A percentile compares a stretch with the other conserved stretches of the same genome.
phyloP scores from a whole-genome alignment of 2,329 filamentous ascomycete species.

The Fusarium duplospermum region DNA sequence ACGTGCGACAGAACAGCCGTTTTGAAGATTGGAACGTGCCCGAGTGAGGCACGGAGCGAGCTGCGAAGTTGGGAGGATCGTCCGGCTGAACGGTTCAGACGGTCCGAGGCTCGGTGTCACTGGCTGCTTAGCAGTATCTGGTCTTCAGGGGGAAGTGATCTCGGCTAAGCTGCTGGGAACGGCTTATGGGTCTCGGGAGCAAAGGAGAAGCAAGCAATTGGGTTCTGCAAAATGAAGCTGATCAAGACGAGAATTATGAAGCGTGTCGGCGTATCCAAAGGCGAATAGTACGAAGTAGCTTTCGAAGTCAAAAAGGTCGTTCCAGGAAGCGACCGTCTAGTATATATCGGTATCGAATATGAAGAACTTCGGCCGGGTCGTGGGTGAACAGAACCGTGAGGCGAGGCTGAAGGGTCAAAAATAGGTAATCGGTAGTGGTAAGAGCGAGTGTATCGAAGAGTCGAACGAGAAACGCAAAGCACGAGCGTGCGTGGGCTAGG shows the following conservation, averaged over 20 bases:
- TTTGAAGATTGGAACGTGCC: conserved; percentile 74
- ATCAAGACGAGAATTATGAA: conserved; percentile 40
- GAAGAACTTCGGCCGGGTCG: conserved; percentile 41
- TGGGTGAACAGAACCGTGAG: conserved; percentile 24
- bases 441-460: conserved; percentile 44
- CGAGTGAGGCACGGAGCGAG: conserved; percentile 40
- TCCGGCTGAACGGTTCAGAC: conserved; percentile 22
- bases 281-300: conserved; percentile 23
- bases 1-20: conserved; percentile 84
- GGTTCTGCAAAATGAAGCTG: conserved; percentile 38
- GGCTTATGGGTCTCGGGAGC: conserved; percentile 31
- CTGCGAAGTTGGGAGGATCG: conserved; percentile 18
- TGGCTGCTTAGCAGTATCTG: conserved; percentile 25
- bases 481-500: conserved; percentile 33
- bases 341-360: conserved; percentile 44
- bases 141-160: conserved; percentile 11
- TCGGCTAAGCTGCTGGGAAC: conserved; percentile 10
- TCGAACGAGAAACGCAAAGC: conserved; percentile 46
- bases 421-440: conserved; percentile 30
- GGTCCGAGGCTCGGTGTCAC: conserved; percentile 23
- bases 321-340: conserved; percentile 41
- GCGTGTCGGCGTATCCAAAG: conserved; percentile 36
- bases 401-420: conserved; percentile 35
- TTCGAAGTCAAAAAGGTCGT: conserved; percentile 37
- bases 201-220: conserved; percentile 31